Evolutionary conservation across 2,329 filamentous ascomycete genomes (phyloP), one percentile per base, ranked within the genome.

Genomic region (Anisogramma anomala): DNA sequence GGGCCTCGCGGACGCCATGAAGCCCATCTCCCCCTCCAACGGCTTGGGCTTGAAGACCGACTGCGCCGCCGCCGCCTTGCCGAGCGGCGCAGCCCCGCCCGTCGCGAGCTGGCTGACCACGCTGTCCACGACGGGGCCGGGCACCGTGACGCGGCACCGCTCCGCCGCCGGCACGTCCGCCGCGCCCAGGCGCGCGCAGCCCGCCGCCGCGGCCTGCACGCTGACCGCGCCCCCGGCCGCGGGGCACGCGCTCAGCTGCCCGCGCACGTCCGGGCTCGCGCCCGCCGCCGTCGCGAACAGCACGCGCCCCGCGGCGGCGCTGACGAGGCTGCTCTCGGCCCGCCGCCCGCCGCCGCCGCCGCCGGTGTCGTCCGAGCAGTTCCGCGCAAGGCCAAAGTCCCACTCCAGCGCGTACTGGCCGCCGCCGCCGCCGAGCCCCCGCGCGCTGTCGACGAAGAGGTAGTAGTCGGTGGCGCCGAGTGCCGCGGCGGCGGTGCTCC

Each of bases 381-480:
- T 40, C 8, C 37, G 9, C 15, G 33, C 20, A 11, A 40, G 33
- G 8, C 37, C 37, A 26, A 40, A 40, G 14, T 40, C 30, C 37
- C 37, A 40, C 13, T 40, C 37, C 15, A 40, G 4, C 8, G 10
- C 20, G 13, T 40, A 40, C 1, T 22, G 27, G 1, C 37, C 37
- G 11, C 20, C 30, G 1, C 28, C 37, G 11, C 26, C 37, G 14
- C 37, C 37, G 5, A 40, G 13, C 1, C 37, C 37, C 1, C 22
- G 19, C 10, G 37, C 32, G 3, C 33, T 31, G 18, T 27, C 30
- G 17, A 3, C 5, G 1, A 26, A 40, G 2, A 40, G 10, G 20
- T 40, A 40, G 15, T 33, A 40, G 30, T 40, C 37, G 3, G 32
- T 28, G 6, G 19, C 27, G 4, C 30, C 37, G 33, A 40, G 33